Conservation (phyloP, 768 basidiomycete species). For the Mycena galericulata region DNA sequence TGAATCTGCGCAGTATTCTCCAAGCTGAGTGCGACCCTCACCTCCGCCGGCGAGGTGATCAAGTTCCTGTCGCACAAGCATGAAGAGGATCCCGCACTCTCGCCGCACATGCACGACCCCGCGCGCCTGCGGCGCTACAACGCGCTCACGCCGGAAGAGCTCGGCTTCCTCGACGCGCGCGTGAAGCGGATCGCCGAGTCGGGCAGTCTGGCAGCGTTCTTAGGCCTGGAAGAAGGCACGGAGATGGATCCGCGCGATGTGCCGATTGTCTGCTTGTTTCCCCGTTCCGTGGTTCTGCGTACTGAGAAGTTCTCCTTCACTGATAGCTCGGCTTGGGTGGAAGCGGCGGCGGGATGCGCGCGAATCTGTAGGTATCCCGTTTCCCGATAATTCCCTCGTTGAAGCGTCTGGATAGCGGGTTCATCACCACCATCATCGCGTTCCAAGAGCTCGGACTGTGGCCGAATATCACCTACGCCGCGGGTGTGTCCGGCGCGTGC, state of each 20-base stretch:
- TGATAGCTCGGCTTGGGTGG: conserved; percentile 7
- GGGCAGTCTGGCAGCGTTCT: neutral
- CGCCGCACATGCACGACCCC: neutral
- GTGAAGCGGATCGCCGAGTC: neutral
- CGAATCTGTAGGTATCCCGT: conserved; percentile 2
- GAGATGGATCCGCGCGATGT: conserved; percentile 11
- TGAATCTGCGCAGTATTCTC: conserved; percentile 4
- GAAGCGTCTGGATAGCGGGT: neutral
- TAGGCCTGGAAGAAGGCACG: neutral
- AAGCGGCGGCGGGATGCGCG: conserved; percentile 19
- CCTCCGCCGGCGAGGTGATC: neutral
- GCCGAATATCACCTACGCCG: conserved; percentile 2
- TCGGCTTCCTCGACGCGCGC: conserved; percentile 2
- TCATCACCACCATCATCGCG: conserved; percentile 12
- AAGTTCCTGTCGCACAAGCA: conserved; percentile 6
- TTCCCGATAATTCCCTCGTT: neutral
- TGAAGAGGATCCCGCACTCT: conserved; percentile 7
- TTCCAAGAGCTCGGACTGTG: conserved; percentile 15
- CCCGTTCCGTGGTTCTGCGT: too few relatives aligned
- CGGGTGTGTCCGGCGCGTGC: conserved; percentile 15
- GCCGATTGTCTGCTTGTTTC: too few relatives aligned
- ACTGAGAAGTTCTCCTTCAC: neutral
- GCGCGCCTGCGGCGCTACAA: conserved; percentile 8
- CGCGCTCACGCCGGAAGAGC: neutral
- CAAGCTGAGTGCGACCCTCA: neutral